Evolutionary conservation across 345 rosid species (phyloP), one percentile per base, ranked within the genome.

Genomic region (Cardamine occulta): DNA sequence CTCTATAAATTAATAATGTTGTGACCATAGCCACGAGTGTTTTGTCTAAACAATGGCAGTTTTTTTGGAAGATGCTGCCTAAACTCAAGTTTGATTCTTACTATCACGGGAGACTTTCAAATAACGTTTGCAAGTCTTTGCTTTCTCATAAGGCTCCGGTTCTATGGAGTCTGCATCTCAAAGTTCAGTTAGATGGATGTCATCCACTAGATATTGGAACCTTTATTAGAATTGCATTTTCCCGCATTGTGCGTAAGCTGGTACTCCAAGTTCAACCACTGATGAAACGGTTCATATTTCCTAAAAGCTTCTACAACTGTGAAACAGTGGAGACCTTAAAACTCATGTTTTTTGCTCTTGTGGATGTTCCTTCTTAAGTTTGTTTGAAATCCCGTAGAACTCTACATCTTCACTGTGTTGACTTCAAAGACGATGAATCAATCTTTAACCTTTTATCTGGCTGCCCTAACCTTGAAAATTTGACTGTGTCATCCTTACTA

Each of bases 21-120:
- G n/a, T n/a, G n/a, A n/a, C n/a, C n/a, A n/a, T n/a, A n/a, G n/a
- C 63, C 53, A 68, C 73, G 0, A 54, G 73, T 68, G 28, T 42
- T 44, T 55, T 68, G 53, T 68, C 74, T 21, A 71, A 47, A 17
- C 3, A 24, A 32, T 71, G 74, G 74, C 4, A 1, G 7, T 71
- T 15, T 19, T 48, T 14, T 59, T 71, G 66, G 74, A 58, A 31
- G 32, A 1, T 47, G 45, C 0, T 70, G 57, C 66, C 49, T 34
- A 48, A 23, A 34, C 49, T 48, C 14, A n/a, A 34, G 29, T 35
- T 72, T 63, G 48, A 34, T 37, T 10, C 2, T 51, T 2, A 0
- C n/a, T 0, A 23, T 35, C 6, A 6, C 23, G 54, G 18, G 14
- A 55, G 31, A 7, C 29, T 29, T 29, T 44, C 65, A 42, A 4